These are phyloP conservation scores for Kitagawia praeruptora DNA, from an alignment of 129 eudicot genomes.

Conservation along the genomic window DNA sequence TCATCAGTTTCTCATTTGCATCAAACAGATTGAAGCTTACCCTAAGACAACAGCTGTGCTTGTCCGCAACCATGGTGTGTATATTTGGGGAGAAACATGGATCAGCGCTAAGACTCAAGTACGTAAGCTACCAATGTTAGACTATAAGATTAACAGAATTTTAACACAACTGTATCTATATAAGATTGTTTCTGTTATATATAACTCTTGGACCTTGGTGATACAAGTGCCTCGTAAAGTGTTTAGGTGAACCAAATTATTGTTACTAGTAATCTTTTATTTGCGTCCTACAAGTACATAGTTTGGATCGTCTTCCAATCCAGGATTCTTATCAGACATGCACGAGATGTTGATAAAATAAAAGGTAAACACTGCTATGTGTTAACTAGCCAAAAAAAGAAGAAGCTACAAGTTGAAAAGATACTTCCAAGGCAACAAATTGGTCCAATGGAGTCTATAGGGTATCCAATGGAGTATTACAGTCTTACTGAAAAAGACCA, in stretches of 20 bases:
- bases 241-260: background rate
- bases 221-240: background rate
- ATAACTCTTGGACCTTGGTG: background rate
- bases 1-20: background rate
- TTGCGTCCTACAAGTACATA: background rate
- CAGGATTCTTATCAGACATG: too few species aligned
- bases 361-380: too few species aligned
- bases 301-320: background rate
- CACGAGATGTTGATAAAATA: too few species aligned
- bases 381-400: too few species aligned
- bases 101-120: constrained; percentile 37
- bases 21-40: constrained; percentile 23
- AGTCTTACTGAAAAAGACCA: too few species aligned
- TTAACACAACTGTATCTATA: background rate
- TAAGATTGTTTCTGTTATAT: background rate
- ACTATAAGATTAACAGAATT: background rate
- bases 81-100: constrained; percentile 35
- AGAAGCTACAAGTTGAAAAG: too few species aligned
- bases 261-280: background rate
- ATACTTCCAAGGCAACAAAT: too few species aligned
- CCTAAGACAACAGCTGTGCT: constrained; percentile 37
- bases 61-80: constrained; percentile 32
- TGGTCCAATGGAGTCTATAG: too few species aligned
- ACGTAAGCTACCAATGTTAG: background rate
- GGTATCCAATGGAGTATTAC: too few species aligned